These are phyloP conservation scores for Macrophomina phaseolina DNA, from an alignment of 2,329 filamentous ascomycete species.

Conservation along the genomic window DNA sequence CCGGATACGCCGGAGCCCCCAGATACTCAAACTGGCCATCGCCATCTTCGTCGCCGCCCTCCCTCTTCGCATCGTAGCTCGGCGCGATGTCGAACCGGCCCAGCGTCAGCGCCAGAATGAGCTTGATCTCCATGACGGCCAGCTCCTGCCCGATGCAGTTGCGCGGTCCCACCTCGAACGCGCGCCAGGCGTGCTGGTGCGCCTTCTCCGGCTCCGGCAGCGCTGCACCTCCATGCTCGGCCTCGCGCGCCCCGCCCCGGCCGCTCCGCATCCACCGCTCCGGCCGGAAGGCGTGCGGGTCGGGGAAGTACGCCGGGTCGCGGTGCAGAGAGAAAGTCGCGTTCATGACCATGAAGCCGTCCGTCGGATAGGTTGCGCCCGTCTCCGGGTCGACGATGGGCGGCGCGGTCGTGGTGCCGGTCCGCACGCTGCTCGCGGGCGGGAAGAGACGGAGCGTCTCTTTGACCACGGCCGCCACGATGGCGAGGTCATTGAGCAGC, in stretches of 20 bases:
- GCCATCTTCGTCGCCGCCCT: no score
- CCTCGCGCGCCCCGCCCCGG: not conserved
- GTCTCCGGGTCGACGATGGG: constrained; percentile 2
- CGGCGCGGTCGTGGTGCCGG: not conserved
- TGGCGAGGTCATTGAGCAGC: constrained; percentile 38
- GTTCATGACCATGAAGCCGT: not conserved
- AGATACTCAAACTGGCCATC: not conserved
- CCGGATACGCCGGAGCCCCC: not conserved
- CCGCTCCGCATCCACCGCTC: constrained; percentile 13
- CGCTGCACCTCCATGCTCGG: not conserved
- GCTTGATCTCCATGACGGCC: constrained; percentile 43
- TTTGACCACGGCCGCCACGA: constrained; percentile 43
- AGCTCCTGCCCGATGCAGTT: constrained; percentile 48
- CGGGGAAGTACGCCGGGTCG: constrained; percentile 5
- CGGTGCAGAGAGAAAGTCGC: not conserved
- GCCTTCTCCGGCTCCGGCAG: constrained; percentile 12
- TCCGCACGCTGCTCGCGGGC: constrained; percentile 30
- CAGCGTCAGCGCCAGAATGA: constrained; percentile 34
- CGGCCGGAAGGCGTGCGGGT: constrained; percentile 4
- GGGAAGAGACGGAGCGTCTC: constrained; percentile 42
- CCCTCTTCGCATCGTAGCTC: constrained; percentile 26
- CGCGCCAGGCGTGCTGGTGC: constrained; percentile 36
- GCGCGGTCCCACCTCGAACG: constrained; percentile 48
- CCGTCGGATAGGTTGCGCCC: not conserved
- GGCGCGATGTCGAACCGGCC: constrained; percentile 34